phyloP scores from a whole-genome alignment of 192 early-diverging fungal species.

The Gonapodya sp. region DNA sequence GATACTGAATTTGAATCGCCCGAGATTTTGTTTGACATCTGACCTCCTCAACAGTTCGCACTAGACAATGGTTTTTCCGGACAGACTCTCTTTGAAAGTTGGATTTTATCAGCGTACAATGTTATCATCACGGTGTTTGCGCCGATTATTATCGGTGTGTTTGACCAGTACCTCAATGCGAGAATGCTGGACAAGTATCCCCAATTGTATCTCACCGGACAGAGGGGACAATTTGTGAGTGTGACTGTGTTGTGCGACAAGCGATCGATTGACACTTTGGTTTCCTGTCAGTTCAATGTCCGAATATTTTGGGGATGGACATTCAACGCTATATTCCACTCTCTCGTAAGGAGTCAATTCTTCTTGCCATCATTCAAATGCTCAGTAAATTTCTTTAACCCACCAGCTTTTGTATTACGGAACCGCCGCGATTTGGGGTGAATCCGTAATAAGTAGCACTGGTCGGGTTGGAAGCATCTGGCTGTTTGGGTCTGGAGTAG shows the following conservation, averaged over 20 bases:
- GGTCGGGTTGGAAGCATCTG: background rate
- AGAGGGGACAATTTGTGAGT: constrained; percentile 5
- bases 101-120: constrained; percentile 92
- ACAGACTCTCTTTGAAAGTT: constrained; percentile 95
- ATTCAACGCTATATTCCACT: constrained; percentile 14
- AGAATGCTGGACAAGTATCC: constrained; percentile 94
- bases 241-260: background rate
- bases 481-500: constrained; percentile 1
- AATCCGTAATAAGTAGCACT: background rate
- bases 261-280: background rate
- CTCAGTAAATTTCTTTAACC: background rate
- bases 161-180: constrained; percentile 89
- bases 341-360: background rate
- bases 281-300: constrained; percentile 10
- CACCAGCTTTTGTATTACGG: background rate
- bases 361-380: background rate
- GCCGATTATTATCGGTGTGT: constrained; percentile 92
- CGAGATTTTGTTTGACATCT: background rate
- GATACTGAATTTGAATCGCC: background rate
- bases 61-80: constrained; percentile 94
- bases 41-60: constrained; percentile 26
- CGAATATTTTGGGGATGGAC: constrained; percentile 15
- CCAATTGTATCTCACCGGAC: constrained; percentile 69
- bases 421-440: background rate
- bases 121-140: constrained; percentile 91